Conservation (phyloP, 805 yeast species). For the Myxozyma monticola region DNA sequence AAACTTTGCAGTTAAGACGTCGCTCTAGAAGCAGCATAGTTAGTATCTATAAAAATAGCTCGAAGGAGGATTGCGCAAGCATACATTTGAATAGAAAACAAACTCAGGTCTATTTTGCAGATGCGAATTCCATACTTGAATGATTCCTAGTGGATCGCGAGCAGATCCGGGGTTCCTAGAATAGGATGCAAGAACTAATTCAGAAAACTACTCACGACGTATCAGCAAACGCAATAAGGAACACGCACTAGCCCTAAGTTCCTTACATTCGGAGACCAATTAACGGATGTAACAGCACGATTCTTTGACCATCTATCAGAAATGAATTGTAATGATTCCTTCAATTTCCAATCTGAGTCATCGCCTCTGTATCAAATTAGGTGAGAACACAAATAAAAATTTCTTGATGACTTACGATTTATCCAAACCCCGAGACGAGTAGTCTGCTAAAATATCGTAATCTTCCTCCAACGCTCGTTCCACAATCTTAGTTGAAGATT, state of each 20-base stretch:
- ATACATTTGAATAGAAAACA: slow-evolving; percentile 43
- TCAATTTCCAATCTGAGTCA: slow-evolving; percentile 22
- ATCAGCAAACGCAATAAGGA: neutral
- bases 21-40: too few relatives aligned
- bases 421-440: slow-evolving; percentile 19
- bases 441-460: slow-evolving; percentile 38
- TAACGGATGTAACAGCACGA: slow-evolving; percentile 40
- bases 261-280: slow-evolving; percentile 39
- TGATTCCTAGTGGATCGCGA: slow-evolving; percentile 36
- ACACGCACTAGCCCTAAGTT: neutral
- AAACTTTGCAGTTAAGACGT: slow-evolving; percentile 45
- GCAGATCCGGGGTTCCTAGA: slow-evolving; percentile 31
- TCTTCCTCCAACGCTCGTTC: slow-evolving; percentile 37
- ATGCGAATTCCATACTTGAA: slow-evolving; percentile 43
- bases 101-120: slow-evolving; percentile 42
- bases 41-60: neutral
- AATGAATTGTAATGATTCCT: slow-evolving; percentile 30
- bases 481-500: slow-evolving; percentile 36
- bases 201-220: slow-evolving; percentile 33
- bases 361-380: neutral
- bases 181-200: slow-evolving; percentile 41
- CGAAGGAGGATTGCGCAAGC: neutral
- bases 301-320: slow-evolving; percentile 28
- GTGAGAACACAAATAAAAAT: neutral
- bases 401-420: slow-evolving; percentile 3